Percentiles rank a stretch among this genome's conserved stretches.
phyloP scores from a whole-genome alignment of 192 early-diverging fungal genomes.

The Backusella psychrophila region DNA sequence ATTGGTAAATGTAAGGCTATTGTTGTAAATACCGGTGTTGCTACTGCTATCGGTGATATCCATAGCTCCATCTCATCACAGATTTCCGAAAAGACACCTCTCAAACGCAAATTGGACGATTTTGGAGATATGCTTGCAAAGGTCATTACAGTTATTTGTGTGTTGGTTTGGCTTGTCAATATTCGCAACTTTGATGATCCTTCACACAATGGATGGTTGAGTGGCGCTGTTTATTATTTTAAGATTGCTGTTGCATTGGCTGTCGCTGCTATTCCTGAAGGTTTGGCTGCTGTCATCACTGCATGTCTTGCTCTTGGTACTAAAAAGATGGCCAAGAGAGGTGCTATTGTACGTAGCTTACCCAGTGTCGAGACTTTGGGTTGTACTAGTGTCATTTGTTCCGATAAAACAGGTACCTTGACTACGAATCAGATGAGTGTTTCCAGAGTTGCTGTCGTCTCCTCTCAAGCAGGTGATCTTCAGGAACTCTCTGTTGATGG shows the following conservation, averaged over 20 bases:
- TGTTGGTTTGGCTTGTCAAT: conserved; percentile 98
- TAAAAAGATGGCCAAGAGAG: conserved; percentile 93
- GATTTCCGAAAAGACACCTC: conserved; percentile 89
- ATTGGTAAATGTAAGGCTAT: conserved; percentile 87
- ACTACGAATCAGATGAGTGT: conserved; percentile 99
- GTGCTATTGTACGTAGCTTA: conserved; percentile 93
- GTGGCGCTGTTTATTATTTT: conserved; percentile 98
- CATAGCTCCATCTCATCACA: conserved; percentile 83
- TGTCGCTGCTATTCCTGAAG: conserved; percentile 99
- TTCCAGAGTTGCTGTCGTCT: conserved; percentile 56
- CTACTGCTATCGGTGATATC: conserved; percentile 94
- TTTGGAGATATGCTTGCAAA: conserved; percentile 90
- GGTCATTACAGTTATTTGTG: conserved; percentile 82
- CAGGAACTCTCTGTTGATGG: conserved; percentile 81
- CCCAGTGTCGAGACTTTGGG: conserved; percentile 96
- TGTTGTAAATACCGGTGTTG: conserved; percentile 83
- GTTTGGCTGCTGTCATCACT: conserved; percentile 97
- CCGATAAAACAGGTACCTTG: conserved; percentile 99
- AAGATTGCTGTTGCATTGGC: conserved; percentile 98
- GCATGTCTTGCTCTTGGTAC: conserved; percentile 97
- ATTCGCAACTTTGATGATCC: conserved; percentile 95
- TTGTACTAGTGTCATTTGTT: conserved; percentile 97
- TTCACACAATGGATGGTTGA: conserved; percentile 86
- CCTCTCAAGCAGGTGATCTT: conserved; percentile 44
- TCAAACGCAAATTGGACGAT: conserved; percentile 94